phyloP scores from a whole-genome alignment of 169 alveolate genomes.

The Cystoisospora suis region DNA sequence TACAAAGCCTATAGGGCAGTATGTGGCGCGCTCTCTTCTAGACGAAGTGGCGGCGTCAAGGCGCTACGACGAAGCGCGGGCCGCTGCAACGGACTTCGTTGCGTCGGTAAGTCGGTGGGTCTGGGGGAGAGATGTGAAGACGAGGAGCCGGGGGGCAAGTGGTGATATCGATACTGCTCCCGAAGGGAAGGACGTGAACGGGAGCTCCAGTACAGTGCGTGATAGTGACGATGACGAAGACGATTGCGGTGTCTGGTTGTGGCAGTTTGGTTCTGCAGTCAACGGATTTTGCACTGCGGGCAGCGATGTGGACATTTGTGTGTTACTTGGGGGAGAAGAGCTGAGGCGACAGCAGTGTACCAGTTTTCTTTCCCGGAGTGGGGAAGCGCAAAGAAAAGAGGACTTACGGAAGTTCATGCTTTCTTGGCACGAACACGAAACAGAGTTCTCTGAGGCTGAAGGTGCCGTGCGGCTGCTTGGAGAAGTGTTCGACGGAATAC shows the following conservation, averaged over 20 bases:
- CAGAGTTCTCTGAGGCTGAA: background rate
- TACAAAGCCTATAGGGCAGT: too few species aligned
- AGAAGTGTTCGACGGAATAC: background rate
- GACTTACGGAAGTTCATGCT: background rate
- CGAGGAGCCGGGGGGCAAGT: too few species aligned
- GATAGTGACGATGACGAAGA: background rate
- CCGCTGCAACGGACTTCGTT: background rate
- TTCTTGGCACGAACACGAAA: background rate
- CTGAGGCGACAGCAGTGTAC: background rate
- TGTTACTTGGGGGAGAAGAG: background rate
- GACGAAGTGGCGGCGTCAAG: background rate
- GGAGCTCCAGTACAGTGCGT: background rate
- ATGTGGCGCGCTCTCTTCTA: too few species aligned
- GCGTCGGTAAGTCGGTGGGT: background rate
- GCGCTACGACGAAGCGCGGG: background rate
- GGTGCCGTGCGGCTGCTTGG: background rate
- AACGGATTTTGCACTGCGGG: background rate
- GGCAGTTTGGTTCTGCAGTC: background rate
- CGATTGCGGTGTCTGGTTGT: background rate
- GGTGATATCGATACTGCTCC: too few species aligned
- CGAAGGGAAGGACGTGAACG: too few species aligned
- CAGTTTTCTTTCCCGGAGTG: too few species aligned
- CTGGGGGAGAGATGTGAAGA: too few species aligned
- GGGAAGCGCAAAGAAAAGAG: background rate
- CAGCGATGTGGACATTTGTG: constrained; percentile 1